phyloP scores from a whole-genome alignment of 495 filamentous ascomycete species.

The Alectoria sarmentosa region DNA sequence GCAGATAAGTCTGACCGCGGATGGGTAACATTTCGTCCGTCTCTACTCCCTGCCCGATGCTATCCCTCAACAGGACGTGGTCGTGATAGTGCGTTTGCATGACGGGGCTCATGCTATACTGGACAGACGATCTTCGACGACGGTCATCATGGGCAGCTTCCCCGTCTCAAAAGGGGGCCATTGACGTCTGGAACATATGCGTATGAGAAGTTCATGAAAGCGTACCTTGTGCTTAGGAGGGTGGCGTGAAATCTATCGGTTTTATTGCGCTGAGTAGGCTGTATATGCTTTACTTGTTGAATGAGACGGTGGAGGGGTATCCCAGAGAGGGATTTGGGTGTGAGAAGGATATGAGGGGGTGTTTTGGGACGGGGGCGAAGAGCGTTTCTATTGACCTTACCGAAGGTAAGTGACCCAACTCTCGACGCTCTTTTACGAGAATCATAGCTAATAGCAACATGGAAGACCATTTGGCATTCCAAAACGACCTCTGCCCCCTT shows the following conservation, averaged over 20 bases:
- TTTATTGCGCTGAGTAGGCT: conserved; percentile 41
- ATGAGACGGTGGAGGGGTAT: conserved; percentile 34
- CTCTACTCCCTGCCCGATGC: neutral
- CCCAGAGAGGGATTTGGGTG: conserved; percentile 36
- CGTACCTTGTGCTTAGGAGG: conserved; percentile 27
- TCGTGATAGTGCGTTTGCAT: neutral
- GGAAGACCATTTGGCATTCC: conserved; percentile 28
- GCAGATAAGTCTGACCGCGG: conserved; percentile 32
- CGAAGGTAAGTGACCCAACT: conserved; percentile 28
- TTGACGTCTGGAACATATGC: conserved; percentile 39
- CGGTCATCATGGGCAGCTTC: conserved; percentile 38
- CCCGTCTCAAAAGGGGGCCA: conserved; percentile 33
- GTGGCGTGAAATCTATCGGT: conserved; percentile 37
- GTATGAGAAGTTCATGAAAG: conserved; percentile 34
- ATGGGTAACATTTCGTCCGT: conserved; percentile 36
- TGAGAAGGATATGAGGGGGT: conserved; percentile 39
- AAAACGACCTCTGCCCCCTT: conserved; percentile 38
- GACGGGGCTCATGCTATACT: neutral
- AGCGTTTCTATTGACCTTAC: conserved; percentile 40
- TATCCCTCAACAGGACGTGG: neutral
- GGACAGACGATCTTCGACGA: conserved; percentile 36
- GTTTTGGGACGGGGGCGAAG: conserved; percentile 36
- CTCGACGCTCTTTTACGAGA: neutral
- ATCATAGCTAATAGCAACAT: too few species aligned
- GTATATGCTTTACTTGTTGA: conserved; percentile 39